A percentile compares a stretch with the other conserved stretches of the same genome.
These are phyloP conservation scores for Phytophthora cajani DNA, from an alignment of 352 stramenopile genomes.

Conservation along the genomic window DNA sequence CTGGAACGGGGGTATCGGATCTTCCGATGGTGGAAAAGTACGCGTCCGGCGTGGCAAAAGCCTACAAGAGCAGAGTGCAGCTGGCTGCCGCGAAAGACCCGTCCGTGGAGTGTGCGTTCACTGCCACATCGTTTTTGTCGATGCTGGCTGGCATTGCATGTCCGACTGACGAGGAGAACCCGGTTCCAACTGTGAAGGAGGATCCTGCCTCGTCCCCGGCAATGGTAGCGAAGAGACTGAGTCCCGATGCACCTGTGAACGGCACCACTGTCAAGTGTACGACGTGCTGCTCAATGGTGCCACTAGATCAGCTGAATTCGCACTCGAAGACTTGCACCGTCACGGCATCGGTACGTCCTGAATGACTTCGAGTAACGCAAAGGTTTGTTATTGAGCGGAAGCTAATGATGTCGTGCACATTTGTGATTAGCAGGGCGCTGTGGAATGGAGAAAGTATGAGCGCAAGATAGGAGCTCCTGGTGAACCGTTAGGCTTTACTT, in stretches of 20 bases:
- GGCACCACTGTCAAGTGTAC: slow-evolving; percentile 71
- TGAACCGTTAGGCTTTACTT: slow-evolving; percentile 68
- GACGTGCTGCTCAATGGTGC: slow-evolving; percentile 57
- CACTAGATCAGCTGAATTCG: slow-evolving; percentile 57
- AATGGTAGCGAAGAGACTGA: slow-evolving; percentile 8
- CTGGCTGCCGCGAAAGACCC: slow-evolving; percentile 32
- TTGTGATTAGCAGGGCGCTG: slow-evolving; percentile 25
- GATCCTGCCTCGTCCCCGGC: slow-evolving; percentile 11
- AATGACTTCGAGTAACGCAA: neutral
- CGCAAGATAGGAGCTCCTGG: slow-evolving; percentile 50
- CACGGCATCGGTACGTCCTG: slow-evolving; percentile 39
- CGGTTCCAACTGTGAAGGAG: slow-evolving; percentile 12
- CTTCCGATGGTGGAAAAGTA: slow-evolving; percentile 70
- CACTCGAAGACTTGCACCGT: slow-evolving; percentile 75
- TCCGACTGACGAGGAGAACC: slow-evolving; percentile 11
- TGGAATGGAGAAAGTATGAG: slow-evolving; percentile 73
- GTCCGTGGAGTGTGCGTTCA: slow-evolving; percentile 39
- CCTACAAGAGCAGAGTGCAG: slow-evolving; percentile 59
- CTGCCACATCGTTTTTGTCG: slow-evolving; percentile 58
- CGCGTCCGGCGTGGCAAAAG: slow-evolving; percentile 60
- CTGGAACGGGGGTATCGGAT: slow-evolving; percentile 50
- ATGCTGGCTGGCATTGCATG: slow-evolving; percentile 38
- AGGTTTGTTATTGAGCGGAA: neutral
- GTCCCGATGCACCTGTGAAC: slow-evolving; percentile 9
- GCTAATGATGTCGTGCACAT: neutral